These are phyloP conservation scores for Mortierella sp. DNA, from an alignment of 371 early-diverging fungal species.

Conservation along the genomic window DNA sequence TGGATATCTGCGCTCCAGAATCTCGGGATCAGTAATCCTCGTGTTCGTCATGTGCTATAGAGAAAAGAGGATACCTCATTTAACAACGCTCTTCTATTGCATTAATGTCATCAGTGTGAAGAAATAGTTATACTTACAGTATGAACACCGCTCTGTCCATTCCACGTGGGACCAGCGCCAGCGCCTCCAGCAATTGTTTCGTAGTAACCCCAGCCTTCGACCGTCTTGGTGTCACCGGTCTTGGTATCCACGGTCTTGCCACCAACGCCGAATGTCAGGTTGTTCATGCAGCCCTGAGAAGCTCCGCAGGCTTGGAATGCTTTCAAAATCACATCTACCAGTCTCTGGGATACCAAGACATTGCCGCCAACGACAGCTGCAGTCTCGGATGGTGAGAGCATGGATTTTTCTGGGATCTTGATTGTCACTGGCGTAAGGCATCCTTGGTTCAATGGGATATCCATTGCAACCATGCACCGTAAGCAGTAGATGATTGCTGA, in stretches of 20 bases:
- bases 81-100: not conserved
- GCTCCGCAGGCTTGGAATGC: conserved; percentile 95
- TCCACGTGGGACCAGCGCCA: conserved; percentile 93
- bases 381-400: conserved; percentile 83
- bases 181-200: conserved; percentile 92
- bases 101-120: not conserved
- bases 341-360: conserved; percentile 93
- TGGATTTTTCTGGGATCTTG: conserved; percentile 79
- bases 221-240: conserved; percentile 57
- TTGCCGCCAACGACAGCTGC: conserved; percentile 98
- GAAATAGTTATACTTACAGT: conserved; percentile 56
- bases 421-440: conserved; percentile 89
- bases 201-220: conserved; percentile 94
- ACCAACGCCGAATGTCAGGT: conserved; percentile 93
- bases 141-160: conserved; percentile 84
- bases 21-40: conserved; percentile 96
- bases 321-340: conserved; percentile 92
- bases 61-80: not conserved
- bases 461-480: conserved; percentile 87
- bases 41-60: conserved; percentile 97
- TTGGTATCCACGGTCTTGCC: conserved; percentile 66
- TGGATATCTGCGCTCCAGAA: conserved; percentile 94
- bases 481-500: conserved; percentile 96
- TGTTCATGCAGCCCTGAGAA: conserved; percentile 96
- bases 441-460: conserved; percentile 97